These are phyloP conservation scores for Aspergillus proliferans DNA, from an alignment of 2,329 filamentous ascomycete species.

Conservation along the genomic window DNA sequence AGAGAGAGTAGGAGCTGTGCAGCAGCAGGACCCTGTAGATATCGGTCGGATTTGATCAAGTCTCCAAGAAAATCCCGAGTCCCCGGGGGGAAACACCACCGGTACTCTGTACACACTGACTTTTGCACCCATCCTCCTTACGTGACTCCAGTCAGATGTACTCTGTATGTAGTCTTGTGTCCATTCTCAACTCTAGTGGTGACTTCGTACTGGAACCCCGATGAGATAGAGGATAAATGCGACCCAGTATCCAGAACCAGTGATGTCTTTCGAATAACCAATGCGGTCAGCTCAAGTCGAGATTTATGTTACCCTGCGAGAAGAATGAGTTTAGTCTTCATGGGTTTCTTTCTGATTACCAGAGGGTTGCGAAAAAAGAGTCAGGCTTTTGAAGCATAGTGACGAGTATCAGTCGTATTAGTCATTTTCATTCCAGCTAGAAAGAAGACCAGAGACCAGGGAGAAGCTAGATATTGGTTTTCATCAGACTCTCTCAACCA, in stretches of 20 bases:
- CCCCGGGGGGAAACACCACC: background rate
- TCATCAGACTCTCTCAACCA: too few relatives aligned
- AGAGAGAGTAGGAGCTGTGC: background rate
- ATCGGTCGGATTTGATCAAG: background rate
- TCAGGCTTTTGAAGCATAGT: too few relatives aligned
- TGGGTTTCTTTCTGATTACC: too few relatives aligned
- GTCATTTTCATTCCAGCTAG: too few relatives aligned
- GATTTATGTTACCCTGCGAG: too few relatives aligned
- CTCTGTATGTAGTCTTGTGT: background rate
- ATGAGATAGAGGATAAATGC: background rate
- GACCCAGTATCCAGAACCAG: background rate
- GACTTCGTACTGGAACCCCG: background rate
- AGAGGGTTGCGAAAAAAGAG: too few relatives aligned
- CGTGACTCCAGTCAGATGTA: background rate
- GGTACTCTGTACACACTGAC: background rate
- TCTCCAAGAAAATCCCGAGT: background rate
- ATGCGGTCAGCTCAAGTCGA: too few relatives aligned
- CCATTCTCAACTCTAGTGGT: background rate
- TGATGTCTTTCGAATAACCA: background rate
- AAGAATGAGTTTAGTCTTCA: too few relatives aligned
- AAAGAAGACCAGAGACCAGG: too few relatives aligned
- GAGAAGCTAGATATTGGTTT: too few relatives aligned
- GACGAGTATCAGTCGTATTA: too few relatives aligned
- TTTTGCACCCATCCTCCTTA: background rate
- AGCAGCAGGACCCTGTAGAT: background rate